Conservation (phyloP, 176 grass and related monocot genomes). For the Thalia dealbata region DNA sequence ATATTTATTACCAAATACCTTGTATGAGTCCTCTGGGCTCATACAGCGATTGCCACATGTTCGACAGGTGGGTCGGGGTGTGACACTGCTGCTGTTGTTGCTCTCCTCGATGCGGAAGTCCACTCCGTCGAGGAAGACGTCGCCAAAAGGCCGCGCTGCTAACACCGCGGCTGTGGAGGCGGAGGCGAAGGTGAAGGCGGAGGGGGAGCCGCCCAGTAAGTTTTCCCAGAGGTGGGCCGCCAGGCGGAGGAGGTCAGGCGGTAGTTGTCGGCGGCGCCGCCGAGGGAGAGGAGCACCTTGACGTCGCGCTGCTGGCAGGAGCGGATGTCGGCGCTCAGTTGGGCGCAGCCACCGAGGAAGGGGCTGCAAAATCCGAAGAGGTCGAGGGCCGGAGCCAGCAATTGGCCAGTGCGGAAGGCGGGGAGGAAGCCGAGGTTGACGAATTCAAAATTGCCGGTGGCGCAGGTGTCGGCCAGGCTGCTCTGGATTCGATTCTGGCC, state of each 20-base stretch:
- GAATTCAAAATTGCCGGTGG: too few relatives aligned
- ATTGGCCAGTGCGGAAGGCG: too few relatives aligned
- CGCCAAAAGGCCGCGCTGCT: conserved; percentile 32
- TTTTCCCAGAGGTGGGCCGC: conserved; percentile 63
- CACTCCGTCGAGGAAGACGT: conserved; percentile 50
- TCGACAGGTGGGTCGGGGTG: too few relatives aligned
- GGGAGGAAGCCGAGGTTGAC: too few relatives aligned
- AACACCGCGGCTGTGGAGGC: background rate
- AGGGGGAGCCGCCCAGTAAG: conserved; percentile 41
- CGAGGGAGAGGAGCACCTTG: conserved; percentile 66
- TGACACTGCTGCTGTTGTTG: too few relatives aligned
- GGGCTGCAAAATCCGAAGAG: conserved; percentile 43
- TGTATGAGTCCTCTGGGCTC: too few relatives aligned
- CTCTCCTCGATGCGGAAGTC: conserved; percentile 73
- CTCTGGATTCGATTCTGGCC: too few relatives aligned
- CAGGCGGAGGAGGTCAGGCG: conserved; percentile 31
- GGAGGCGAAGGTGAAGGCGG: too few relatives aligned
- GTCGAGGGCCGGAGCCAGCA: conserved; percentile 29
- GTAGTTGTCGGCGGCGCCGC: conserved; percentile 44
- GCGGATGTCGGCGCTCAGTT: conserved; percentile 33
- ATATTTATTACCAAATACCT: too few relatives aligned
- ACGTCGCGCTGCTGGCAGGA: conserved; percentile 30
- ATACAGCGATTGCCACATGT: too few relatives aligned
- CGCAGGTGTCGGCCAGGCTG: too few relatives aligned
- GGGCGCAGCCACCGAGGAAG: conserved; percentile 22